Percentiles rank a stretch among this genome's conserved stretches.
These are phyloP conservation scores for Ophiocordyceps camponoti-saundersi DNA, from an alignment of 2,329 filamentous ascomycete species.

Conservation along the genomic window DNA sequence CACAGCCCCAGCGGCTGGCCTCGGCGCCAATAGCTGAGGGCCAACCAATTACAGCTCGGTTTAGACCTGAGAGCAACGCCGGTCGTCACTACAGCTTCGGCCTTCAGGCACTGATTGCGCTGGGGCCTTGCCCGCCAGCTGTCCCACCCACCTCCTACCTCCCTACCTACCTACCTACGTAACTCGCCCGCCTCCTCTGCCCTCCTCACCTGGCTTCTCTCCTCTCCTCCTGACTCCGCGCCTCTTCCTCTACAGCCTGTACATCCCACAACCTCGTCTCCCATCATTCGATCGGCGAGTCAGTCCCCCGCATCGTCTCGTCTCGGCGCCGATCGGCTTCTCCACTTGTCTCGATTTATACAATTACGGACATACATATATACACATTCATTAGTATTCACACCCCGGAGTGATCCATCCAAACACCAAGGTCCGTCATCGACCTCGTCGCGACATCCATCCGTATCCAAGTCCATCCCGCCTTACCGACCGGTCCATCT, in stretches of 20 bases:
- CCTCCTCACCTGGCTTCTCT: not conserved
- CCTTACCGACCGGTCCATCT: not conserved
- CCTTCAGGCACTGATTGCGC: not conserved
- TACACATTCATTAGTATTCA: not conserved
- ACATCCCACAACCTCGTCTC: too few species aligned
- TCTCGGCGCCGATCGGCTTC: too few species aligned
- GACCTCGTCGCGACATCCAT: not conserved
- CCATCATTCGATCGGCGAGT: too few species aligned
- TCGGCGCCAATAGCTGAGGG: not conserved
- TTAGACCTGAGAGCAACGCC: not conserved
- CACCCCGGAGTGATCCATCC: too few species aligned
- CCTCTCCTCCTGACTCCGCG: not conserved
- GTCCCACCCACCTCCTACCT: too few species aligned
- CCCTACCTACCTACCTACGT: not conserved
- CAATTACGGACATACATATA: too few species aligned
- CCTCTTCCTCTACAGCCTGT: not conserved
- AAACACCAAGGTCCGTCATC: too few species aligned
- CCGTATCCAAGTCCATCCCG: not conserved
- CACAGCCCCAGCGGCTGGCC: not conserved
- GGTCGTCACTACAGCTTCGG: not conserved
- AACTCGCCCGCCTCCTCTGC: not conserved
- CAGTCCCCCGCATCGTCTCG: too few species aligned
- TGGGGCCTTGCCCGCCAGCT: too few species aligned
- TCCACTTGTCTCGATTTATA: too few species aligned
- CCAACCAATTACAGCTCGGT: not conserved